These are phyloP conservation scores for Botrytis tulipae DNA, from an alignment of 2,329 filamentous ascomycete genomes.

Conservation along the genomic window DNA sequence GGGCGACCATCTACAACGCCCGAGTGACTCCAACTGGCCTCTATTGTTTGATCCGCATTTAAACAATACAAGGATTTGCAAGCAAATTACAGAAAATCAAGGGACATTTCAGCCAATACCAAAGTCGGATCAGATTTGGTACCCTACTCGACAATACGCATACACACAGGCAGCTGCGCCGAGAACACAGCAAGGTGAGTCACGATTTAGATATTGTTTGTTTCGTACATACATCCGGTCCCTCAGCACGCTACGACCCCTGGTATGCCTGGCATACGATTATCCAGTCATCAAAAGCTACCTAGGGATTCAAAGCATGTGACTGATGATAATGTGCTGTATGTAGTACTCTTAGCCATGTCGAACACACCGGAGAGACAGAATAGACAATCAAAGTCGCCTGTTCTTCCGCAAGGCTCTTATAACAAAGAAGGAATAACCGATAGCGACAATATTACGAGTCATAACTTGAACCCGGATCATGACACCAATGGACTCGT, in stretches of 20 bases:
- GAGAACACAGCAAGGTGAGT: slow-evolving; percentile 18
- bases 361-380: background rate
- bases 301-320: slow-evolving; percentile 7
- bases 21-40: slow-evolving; percentile 10
- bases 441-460: slow-evolving; percentile 3
- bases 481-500: background rate
- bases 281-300: background rate
- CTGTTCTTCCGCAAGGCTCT: slow-evolving; percentile 3
- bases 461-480: slow-evolving; percentile 7
- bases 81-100: background rate
- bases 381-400: slow-evolving; percentile 5
- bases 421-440: background rate
- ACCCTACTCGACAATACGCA: background rate
- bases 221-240: background rate
- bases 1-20: background rate
- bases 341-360: slow-evolving; percentile 9
- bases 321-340: background rate
- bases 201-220: slow-evolving; percentile 11
- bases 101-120: slow-evolving; percentile 7
- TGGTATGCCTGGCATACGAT: background rate
- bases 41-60: background rate
- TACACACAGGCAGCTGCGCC: slow-evolving; percentile 14
- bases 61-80: slow-evolving; percentile 8
- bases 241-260: background rate
- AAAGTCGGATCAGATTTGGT: background rate